These are phyloP conservation scores for Fallopia convolvulus DNA, from an alignment of 148 eudicot species.

Conservation along the genomic window DNA sequence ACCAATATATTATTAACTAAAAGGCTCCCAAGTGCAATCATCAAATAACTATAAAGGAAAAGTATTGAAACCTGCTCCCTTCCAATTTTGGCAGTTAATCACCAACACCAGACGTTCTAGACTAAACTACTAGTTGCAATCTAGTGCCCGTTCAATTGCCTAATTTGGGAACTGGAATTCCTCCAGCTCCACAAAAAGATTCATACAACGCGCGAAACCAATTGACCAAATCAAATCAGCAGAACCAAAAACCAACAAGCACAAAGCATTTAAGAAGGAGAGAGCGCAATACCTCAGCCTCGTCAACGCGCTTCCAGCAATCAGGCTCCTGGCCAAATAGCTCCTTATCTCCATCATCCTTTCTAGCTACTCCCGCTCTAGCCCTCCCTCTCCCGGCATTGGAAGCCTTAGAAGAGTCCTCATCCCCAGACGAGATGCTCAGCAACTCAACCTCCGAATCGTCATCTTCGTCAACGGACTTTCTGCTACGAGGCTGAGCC, in stretches of 20 bases:
- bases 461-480: conserved; percentile 68
- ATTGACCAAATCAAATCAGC: background rate
- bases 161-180: conserved; percentile 4
- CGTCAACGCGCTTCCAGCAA: conserved; percentile 86
- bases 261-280: background rate
- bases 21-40: background rate
- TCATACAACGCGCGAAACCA: background rate
- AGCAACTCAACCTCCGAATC: conserved; percentile 93
- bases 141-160: background rate
- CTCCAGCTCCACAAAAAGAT: background rate
- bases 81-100: background rate
- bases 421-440: conserved; percentile 92
- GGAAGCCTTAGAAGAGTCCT: conserved; percentile 51
- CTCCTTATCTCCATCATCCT: conserved; percentile 45
- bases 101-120: background rate
- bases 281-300: conserved; percentile 62
- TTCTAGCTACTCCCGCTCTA: conserved; percentile 17
- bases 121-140: background rate
- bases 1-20: background rate
- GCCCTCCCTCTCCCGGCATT: conserved; percentile 23
- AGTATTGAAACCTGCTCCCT: background rate
- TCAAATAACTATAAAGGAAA: background rate
- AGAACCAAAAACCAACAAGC: background rate
- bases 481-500: conserved; percentile 18
- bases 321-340: conserved; percentile 91